Base-by-base conservation (phyloP, 768 basidiomycete genomes). In the Mycena leptocephala region DNA sequence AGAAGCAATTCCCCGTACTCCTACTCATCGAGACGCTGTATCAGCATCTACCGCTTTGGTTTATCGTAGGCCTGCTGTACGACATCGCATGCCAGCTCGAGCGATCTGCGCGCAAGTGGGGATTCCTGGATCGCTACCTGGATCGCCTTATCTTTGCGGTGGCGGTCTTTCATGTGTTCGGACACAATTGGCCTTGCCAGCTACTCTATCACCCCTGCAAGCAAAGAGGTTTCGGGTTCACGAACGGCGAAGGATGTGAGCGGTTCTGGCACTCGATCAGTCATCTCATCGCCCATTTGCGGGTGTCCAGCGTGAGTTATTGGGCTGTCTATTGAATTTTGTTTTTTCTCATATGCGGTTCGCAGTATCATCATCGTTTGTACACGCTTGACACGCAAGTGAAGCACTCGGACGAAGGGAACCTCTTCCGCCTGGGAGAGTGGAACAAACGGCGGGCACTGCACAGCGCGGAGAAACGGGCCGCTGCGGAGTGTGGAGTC, bases 181-280 rank as follows among this genome's bases (percentile, higher is more conserved):
- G 53, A 8, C 87, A 87, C 69, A 79, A 86, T 51, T 87, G 84
- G 86, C 72, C 82, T 35, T 86, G 85, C 70, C 85, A 86, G 69
- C 70, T 87, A 0, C 65, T 81, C 0, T 84, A 81, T 74, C 84
- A 86, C 61, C 86, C 86, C 7, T 70, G 81, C 5, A 46, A 84
- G 9, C 58, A 79, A 1, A 26, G 64, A 28, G 84, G 83, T 1
- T 53, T 82, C 32, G 85, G 84, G 9, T 65, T 85, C n/a, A 77
- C 72, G n/a, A 84, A 87, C 77, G 86, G 86, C 10, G 86, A 87
- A 71, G 84, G 85, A 1, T 70, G 78, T 11, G 84, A 87, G 61
- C 64, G 80, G 2, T 71, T 86, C 1, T 89, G 88, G 87, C n/a
- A n/a, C n/a, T n/a, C n/a, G n/a, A n/a, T n/a, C n/a, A n/a, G n/a